Percentiles rank a stretch among this genome's conserved stretches.
Evolutionary conservation across 805 yeast genomes (phyloP).

Genomic region (Schwanniomyces polymorphus): DNA sequence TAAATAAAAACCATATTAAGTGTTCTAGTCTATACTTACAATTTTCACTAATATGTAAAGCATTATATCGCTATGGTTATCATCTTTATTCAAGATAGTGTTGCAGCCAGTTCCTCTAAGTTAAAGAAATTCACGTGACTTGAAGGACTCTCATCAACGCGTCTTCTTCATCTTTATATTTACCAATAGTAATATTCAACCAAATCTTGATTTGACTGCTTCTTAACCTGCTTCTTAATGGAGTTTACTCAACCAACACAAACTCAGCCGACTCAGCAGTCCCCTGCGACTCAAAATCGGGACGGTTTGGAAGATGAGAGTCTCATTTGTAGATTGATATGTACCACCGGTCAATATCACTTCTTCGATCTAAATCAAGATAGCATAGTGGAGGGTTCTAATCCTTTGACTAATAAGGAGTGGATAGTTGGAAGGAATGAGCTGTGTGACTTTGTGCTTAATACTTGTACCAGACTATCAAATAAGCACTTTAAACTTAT

Average conservation of each 20-base stretch:
- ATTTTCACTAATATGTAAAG: too few relatives aligned
- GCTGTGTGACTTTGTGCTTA: slow-evolving; percentile 63
- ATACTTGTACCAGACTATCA: slow-evolving; percentile 62
- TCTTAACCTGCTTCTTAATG: slow-evolving; percentile 7
- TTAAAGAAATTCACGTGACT: background rate
- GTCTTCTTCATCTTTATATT: background rate
- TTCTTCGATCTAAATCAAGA: slow-evolving; percentile 46
- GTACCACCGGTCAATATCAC: slow-evolving; percentile 57
- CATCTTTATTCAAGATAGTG: too few relatives aligned
- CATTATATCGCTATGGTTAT: too few relatives aligned
- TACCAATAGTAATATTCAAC: background rate
- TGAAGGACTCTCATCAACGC: background rate
- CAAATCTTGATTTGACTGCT: background rate
- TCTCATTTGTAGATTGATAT: slow-evolving; percentile 55
- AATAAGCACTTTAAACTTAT: slow-evolving; percentile 73
- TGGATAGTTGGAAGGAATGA: slow-evolving; percentile 80
- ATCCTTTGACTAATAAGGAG: slow-evolving; percentile 23
- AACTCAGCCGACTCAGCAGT: slow-evolving; percentile 41
- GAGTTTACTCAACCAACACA: slow-evolving; percentile 30
- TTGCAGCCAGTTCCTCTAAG: background rate
- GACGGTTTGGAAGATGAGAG: slow-evolving; percentile 22
- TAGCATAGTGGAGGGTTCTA: slow-evolving; percentile 14
- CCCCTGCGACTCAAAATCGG: slow-evolving; percentile 30
- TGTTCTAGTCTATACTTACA: too few relatives aligned
- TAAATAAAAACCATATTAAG: too few relatives aligned